These are phyloP conservation scores for Lepidopterella palustris DNA, from an alignment of 495 filamentous ascomycete genomes.

Conservation along the genomic window DNA sequence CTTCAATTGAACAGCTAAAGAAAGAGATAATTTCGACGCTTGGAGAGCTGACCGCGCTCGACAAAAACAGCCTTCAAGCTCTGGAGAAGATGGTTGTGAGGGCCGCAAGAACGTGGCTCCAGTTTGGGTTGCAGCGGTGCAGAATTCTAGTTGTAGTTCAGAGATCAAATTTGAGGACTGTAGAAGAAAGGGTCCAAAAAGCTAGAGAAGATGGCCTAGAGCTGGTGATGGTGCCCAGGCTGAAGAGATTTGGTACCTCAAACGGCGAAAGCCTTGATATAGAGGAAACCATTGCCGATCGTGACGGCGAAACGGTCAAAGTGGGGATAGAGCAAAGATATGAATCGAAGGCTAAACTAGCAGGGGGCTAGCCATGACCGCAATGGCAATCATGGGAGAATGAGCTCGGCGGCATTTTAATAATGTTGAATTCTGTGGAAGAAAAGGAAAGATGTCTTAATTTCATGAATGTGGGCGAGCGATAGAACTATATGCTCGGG, in stretches of 20 bases:
- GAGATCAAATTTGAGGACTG: neutral
- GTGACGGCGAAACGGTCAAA: slow-evolving; percentile 9
- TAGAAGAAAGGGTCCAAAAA: neutral
- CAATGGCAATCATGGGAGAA: too few relatives aligned
- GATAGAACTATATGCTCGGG: too few relatives aligned
- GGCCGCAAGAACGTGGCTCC: slow-evolving; percentile 11
- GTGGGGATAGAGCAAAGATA: neutral
- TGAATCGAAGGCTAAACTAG: neutral
- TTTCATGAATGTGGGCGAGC: too few relatives aligned
- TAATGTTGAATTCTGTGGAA: too few relatives aligned
- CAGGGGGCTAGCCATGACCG: too few relatives aligned
- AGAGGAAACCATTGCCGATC: slow-evolving; percentile 9
- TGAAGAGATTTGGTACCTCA: slow-evolving; percentile 13
- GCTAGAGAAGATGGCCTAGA: neutral
- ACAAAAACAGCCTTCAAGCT: neutral
- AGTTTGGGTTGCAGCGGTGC: slow-evolving; percentile 17
- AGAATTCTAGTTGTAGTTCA: slow-evolving; percentile 9
- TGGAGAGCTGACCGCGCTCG: neutral
- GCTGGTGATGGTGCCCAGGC: slow-evolving; percentile 4
- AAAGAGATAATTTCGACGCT: neutral
- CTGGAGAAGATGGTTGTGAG: neutral
- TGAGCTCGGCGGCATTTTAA: too few relatives aligned
- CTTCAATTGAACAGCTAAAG: neutral
- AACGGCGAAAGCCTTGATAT: slow-evolving; percentile 9
- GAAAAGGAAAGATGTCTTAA: too few relatives aligned